phyloP scores from a whole-genome alignment of 352 stramenopile species.

The Peronosclerospora sorghi region DNA sequence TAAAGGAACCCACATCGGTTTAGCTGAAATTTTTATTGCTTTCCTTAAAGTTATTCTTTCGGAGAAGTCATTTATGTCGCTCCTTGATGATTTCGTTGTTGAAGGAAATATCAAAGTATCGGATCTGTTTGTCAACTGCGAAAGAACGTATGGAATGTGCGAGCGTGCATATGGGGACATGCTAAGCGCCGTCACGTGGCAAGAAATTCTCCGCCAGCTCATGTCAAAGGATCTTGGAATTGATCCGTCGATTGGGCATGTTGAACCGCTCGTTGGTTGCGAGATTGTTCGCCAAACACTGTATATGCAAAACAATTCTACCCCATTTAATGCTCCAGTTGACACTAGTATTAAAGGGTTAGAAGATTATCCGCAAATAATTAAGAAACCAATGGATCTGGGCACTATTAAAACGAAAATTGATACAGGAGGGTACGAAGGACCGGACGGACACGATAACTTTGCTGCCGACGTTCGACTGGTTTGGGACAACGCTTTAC shows the following conservation, averaged over 20 bases:
- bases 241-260: constrained; percentile 57
- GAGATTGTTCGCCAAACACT: constrained; percentile 75
- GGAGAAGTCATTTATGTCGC: constrained; percentile 71
- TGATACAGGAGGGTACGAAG: constrained; percentile 65
- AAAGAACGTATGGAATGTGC: constrained; percentile 67
- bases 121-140: constrained; percentile 59
- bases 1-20: constrained; percentile 30
- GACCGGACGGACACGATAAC: constrained; percentile 32
- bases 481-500: constrained; percentile 74
- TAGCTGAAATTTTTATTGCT: constrained; percentile 62
- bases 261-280: constrained; percentile 63
- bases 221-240: constrained; percentile 76
- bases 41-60: constrained; percentile 59
- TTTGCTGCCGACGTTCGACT: constrained; percentile 74
- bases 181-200: constrained; percentile 73
- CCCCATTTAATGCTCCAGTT: constrained; percentile 76
- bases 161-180: constrained; percentile 58
- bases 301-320: constrained; percentile 72
- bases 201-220: constrained; percentile 71
- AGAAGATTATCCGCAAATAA: constrained; percentile 75
- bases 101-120: constrained; percentile 75
- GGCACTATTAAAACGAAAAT: constrained; percentile 77
- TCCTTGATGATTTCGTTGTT: constrained; percentile 63
- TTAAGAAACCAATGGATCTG: constrained; percentile 88
- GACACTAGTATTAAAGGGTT: constrained; percentile 67